Evolutionary conservation across 768 basidiomycete species (phyloP).

Genomic region (Boletus edulis): DNA sequence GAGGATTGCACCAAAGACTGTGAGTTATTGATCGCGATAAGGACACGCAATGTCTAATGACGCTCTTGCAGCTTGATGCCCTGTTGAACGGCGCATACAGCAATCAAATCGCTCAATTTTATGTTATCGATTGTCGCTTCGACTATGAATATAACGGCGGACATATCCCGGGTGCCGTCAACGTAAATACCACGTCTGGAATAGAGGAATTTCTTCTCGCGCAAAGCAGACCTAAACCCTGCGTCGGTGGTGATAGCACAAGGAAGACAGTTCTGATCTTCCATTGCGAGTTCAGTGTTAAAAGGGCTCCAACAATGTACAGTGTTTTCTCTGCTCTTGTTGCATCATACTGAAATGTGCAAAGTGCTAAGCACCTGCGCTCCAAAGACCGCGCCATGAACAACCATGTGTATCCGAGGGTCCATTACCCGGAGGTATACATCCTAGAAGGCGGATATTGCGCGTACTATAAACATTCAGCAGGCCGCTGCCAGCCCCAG

Average conservation of each 20-base stretch:
- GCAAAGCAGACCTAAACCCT: constrained; percentile 56
- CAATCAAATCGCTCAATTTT: constrained; percentile 60
- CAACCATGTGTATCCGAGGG: constrained; percentile 84
- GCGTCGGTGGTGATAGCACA: constrained; percentile 67
- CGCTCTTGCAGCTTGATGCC: constrained; percentile 58
- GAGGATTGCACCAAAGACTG: constrained; percentile 79
- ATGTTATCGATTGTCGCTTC: constrained; percentile 95
- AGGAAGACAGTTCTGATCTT: constrained; percentile 89
- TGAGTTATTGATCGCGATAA: constrained; percentile 37
- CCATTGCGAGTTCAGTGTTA: constrained; percentile 97
- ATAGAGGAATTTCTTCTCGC: constrained; percentile 83
- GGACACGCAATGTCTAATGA: not conserved
- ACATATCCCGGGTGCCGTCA: constrained; percentile 88
- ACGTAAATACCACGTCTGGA: constrained; percentile 77
- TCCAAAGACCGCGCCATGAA: constrained; percentile 88
- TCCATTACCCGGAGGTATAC: constrained; percentile 96
- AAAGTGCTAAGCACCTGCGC: constrained; percentile 89
- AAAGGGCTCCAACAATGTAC: constrained; percentile 95
- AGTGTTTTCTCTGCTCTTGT: constrained; percentile 26
- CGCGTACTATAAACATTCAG: constrained; percentile 72
- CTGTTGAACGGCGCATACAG: constrained; percentile 76
- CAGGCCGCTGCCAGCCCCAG: constrained; percentile 70
- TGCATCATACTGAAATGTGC: constrained; percentile 2
- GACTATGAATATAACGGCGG: constrained; percentile 96
- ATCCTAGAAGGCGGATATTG: constrained; percentile 96